phyloP scores from a whole-genome alignment of 2,329 filamentous ascomycete genomes.

The Colletotrichum aenigma region DNA sequence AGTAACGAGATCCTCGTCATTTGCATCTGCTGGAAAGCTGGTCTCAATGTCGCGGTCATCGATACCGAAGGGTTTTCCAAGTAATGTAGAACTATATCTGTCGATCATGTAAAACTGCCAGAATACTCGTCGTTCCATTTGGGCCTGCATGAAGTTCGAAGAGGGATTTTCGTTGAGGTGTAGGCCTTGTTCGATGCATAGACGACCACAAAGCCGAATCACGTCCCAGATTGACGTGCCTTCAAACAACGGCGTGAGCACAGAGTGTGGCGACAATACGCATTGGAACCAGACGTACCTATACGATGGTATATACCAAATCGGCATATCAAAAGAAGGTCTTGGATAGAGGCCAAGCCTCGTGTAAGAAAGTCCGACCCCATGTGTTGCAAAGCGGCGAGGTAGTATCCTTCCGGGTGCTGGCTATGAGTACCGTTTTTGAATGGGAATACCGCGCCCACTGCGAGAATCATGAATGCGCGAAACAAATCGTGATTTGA shows the following conservation, averaged over 20 bases:
- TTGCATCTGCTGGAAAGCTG: constrained; percentile 35
- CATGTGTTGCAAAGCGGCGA: constrained; percentile 37
- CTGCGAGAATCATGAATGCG: constrained; percentile 40
- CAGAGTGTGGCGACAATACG: too few relatives aligned
- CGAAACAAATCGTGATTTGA: constrained; percentile 34
- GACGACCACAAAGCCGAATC: constrained; percentile 40
- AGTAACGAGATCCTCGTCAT: constrained; percentile 34
- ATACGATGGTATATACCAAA: constrained; percentile 49
- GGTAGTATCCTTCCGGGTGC: constrained; percentile 45
- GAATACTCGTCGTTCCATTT: constrained; percentile 43
- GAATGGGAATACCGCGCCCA: constrained; percentile 37
- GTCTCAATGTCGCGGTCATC: constrained; percentile 41
- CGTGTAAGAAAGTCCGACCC: constrained; percentile 31
- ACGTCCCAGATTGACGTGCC: constrained; percentile 45
- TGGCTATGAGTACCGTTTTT: constrained; percentile 31
- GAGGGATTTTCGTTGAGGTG: constrained; percentile 24
- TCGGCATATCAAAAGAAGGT: constrained; percentile 41
- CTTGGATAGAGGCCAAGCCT: constrained; percentile 39
- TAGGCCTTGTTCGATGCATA: constrained; percentile 42
- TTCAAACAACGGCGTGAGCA: neutral
- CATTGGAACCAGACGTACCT: constrained; percentile 22
- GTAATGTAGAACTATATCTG: constrained; percentile 44
- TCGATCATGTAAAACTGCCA: constrained; percentile 51
- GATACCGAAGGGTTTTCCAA: constrained; percentile 46
- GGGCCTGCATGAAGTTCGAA: constrained; percentile 31